Conservation (phyloP, 2,329 filamentous ascomycete species). For the Hymenoscyphus fructigenus region DNA sequence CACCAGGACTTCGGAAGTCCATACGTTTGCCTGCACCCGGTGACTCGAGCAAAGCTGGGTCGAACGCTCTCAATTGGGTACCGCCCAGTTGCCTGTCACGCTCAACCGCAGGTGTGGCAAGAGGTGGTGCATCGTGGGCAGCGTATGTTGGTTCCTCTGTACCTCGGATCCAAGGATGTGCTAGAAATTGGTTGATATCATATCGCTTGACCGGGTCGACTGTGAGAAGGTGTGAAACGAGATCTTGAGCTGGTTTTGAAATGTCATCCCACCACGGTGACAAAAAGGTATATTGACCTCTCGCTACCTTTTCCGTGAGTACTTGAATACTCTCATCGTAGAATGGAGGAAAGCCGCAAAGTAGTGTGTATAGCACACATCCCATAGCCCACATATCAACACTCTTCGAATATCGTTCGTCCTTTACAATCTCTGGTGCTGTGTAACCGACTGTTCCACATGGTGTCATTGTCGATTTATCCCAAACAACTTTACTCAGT, state of each 20-base stretch:
- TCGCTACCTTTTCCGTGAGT: constrained; percentile 94
- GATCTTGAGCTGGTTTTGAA: constrained; percentile 87
- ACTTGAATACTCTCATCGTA: constrained; percentile 98
- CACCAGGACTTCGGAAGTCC: constrained; percentile 94
- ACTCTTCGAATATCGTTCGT: constrained; percentile 97
- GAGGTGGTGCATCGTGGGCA: constrained; percentile 66
- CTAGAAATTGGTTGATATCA: constrained; percentile 87
- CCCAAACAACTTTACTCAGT: constrained; percentile 97
- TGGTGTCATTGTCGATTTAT: constrained; percentile 97
- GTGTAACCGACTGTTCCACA: constrained; percentile 98
- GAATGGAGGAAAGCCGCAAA: constrained; percentile 97
- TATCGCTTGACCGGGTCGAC: constrained; percentile 95
- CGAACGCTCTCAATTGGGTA: constrained; percentile 52
- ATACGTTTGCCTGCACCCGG: constrained; percentile 65
- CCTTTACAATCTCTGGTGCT: constrained; percentile 97
- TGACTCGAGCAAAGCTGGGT: constrained; percentile 54
- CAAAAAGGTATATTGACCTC: constrained; percentile 94
- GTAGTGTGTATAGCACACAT: constrained; percentile 92
- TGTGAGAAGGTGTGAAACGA: constrained; percentile 89
- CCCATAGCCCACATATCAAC: constrained; percentile 99
- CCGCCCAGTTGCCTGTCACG: constrained; percentile 33
- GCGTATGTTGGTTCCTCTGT: constrained; percentile 66
- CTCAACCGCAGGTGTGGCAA: constrained; percentile 62
- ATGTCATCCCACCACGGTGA: constrained; percentile 99
- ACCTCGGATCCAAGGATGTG: constrained; percentile 88